Evolutionary conservation across 139 green algal genomes (phyloP).

Genomic region (Trebouxia sp.): DNA sequence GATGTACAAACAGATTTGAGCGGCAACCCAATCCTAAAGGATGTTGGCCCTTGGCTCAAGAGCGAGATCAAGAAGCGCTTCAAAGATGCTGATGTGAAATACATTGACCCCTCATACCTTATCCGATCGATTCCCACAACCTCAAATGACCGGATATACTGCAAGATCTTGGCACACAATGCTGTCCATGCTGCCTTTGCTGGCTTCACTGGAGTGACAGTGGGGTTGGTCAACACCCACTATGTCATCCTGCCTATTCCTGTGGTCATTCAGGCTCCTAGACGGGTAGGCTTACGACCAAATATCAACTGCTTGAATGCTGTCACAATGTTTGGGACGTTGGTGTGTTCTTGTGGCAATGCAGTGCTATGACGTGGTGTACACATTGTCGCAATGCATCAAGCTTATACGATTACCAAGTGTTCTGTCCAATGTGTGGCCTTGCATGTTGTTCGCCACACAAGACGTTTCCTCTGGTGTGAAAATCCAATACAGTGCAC

Average conservation of each 20-base stretch:
- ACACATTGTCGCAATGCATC: background rate
- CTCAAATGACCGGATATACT: slow-evolving; percentile 90
- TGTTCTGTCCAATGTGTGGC: background rate
- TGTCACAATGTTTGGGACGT: too few relatives aligned
- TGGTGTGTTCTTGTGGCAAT: background rate
- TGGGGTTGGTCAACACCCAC: slow-evolving; percentile 94
- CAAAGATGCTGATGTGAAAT: slow-evolving; percentile 67
- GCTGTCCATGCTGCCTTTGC: slow-evolving; percentile 96
- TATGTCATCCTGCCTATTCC: slow-evolving; percentile 91
- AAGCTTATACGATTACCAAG: background rate
- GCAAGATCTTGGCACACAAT: slow-evolving; percentile 92
- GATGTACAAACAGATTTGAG: slow-evolving; percentile 51
- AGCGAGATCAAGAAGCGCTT: slow-evolving; percentile 63
- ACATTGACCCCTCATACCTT: slow-evolving; percentile 86
- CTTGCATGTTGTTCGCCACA: too few relatives aligned
- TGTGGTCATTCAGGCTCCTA: slow-evolving; percentile 79
- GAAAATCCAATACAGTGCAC: too few relatives aligned
- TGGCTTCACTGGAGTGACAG: slow-evolving; percentile 74
- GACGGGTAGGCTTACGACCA: slow-evolving; percentile 36
- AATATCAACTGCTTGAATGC: background rate
- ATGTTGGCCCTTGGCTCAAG: slow-evolving; percentile 71
- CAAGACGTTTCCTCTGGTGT: too few relatives aligned
- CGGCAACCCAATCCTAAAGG: slow-evolving; percentile 72
- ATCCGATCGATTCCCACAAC: slow-evolving; percentile 88
- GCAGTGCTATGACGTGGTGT: background rate